Evolutionary conservation across 805 yeast species (phyloP).

Genomic region (Tetrapisispora pingtungensis): DNA sequence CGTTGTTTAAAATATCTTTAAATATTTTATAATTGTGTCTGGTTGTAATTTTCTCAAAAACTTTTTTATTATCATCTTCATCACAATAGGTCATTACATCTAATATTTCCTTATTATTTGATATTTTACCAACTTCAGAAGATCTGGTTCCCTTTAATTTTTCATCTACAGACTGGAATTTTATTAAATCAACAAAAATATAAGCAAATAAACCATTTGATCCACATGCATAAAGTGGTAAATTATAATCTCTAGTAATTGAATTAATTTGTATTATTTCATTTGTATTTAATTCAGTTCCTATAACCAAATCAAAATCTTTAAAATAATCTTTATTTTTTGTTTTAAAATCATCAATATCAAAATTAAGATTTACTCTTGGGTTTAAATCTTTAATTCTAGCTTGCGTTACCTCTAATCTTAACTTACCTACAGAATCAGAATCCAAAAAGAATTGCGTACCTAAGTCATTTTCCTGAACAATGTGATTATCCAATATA

Average conservation of each 20-base stretch:
- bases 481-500: slow-evolving; percentile 48
- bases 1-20: slow-evolving; percentile 28
- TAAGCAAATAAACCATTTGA: slow-evolving; percentile 77
- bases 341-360: slow-evolving; percentile 23
- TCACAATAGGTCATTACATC: slow-evolving; percentile 28
- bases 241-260: slow-evolving; percentile 42
- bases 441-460: slow-evolving; percentile 64
- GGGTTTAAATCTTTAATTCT: slow-evolving; percentile 69
- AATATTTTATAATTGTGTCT: slow-evolving; percentile 32
- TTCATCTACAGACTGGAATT: slow-evolving; percentile 47
- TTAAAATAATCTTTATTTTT: slow-evolving; percentile 33
- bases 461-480: slow-evolving; percentile 54
- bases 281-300: slow-evolving; percentile 46
- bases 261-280: slow-evolving; percentile 42
- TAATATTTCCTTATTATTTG: slow-evolving; percentile 35
- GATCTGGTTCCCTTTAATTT: slow-evolving; percentile 39
- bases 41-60: slow-evolving; percentile 31
- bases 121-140: slow-evolving; percentile 43
- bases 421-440: slow-evolving; percentile 43
- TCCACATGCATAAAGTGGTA: slow-evolving; percentile 61
- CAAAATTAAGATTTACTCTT: slow-evolving; percentile 51
- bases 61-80: slow-evolving; percentile 31
- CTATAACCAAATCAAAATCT: slow-evolving; percentile 61
- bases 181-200: slow-evolving; percentile 66
- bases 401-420: slow-evolving; percentile 44